Percentiles rank a stretch among this genome's conserved stretches.
Evolutionary conservation across 2,329 filamentous ascomycete species (phyloP).

Genomic region (Stachybotrys chartarum): DNA sequence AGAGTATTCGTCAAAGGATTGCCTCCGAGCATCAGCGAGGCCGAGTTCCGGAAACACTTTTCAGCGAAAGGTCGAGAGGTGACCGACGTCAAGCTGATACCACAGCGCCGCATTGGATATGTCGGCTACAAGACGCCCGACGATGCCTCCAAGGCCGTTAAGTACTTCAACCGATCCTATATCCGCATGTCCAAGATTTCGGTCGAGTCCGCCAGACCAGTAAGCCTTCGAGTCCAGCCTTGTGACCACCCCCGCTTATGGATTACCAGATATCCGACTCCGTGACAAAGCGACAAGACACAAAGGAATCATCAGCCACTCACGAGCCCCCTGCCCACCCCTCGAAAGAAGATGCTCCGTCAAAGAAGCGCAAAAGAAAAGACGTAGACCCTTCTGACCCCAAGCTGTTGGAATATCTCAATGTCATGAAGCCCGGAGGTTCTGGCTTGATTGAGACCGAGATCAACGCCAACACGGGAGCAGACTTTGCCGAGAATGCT

Average conservation of each 20-base stretch:
- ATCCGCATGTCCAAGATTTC: conserved; percentile 92
- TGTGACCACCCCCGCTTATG: conserved; percentile 20
- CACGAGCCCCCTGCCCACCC: conserved; percentile 7
- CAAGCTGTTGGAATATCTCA: conserved; percentile 79
- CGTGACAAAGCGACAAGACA: conserved; percentile 20
- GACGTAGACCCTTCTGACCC: conserved; percentile 57
- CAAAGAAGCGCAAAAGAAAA: conserved; percentile 63
- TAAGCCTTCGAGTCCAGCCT: conserved; percentile 30
- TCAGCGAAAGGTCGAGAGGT: conserved; percentile 62
- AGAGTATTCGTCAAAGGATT: conserved; percentile 74
- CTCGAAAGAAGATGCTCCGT: conserved; percentile 25
- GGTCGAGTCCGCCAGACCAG: conserved; percentile 81
- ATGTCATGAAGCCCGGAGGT: conserved; percentile 62
- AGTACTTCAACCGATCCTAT: conserved; percentile 92
- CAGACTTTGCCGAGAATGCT: conserved; percentile 11
- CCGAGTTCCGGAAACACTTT: conserved; percentile 86
- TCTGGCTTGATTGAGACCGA: conserved; percentile 25
- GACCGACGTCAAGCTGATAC: conserved; percentile 88
- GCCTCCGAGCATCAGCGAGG: conserved; percentile 77
- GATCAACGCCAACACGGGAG: conserved; percentile 12
- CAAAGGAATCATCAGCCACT: conserved; percentile 13
- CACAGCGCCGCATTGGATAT: conserved; percentile 87
- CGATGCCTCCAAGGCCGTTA: conserved; percentile 75
- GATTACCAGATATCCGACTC: conserved; percentile 39
- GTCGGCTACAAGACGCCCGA: conserved; percentile 83